Base-by-base conservation (phyloP, 257 asterid genomes). In the Solanum neorickii region DNA sequence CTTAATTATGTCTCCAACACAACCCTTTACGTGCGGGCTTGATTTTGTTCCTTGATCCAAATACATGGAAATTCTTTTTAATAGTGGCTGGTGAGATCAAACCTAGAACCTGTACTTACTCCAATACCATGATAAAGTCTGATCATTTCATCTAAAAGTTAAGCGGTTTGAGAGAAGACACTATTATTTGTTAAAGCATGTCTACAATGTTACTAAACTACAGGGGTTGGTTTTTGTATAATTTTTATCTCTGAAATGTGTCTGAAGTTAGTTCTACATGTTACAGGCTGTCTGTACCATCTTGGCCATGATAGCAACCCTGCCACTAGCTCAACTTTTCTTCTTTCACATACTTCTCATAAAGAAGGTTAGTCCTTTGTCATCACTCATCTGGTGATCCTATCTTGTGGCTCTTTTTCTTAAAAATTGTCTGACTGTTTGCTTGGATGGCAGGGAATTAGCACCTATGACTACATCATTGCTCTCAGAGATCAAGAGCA, bases 401-500 rank as follows among this genome's bases (percentile, higher is more conserved):
- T 87, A 12, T 68, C 12, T 16, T 29, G 44, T 33, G 18, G 62
- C 66, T 88, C 73, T 16, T 21, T 29, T 87, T 69, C 20, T 14
- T 18, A 5, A 56, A 3, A 10, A 86, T 66, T 31, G 46, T 84
- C 76, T 87, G 76, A 87, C 27, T 76, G 46, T 84, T 74, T 72
- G 87, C 46, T 56, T 82, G 72, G 47, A 47, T 90, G 86, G 73
- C 89, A 97, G 99, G 99, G 99, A 87, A 94, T 97, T 82, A 97
- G 99, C 92, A 97, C 99, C 59, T 97, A 97, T 25, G 99, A 96
- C 86, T 97, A 97, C 91, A 97, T 97, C n/a, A 94, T 97, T 86
- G 99, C 99, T 66, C 88, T 97, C 89, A 90, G 99, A 87, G 99
- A 97, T 89, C 99, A 97, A 94, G 99, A 96, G 82, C 98, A 95